phyloP scores from a whole-genome alignment of 805 yeast species.

The Dipodascus geniculatus region DNA sequence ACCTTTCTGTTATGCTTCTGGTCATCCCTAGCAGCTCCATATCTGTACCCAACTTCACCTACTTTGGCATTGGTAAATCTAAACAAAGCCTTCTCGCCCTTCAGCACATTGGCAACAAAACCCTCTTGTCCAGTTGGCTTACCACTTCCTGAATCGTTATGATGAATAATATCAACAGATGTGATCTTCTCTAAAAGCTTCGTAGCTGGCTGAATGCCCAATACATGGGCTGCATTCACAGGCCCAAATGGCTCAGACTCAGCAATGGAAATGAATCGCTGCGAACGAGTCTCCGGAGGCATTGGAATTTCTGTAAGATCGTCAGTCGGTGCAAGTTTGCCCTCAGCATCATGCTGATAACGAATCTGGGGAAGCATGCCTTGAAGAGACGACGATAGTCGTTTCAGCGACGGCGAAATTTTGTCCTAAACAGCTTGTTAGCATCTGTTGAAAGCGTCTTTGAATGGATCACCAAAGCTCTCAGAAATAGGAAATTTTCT shows the following conservation, averaged over 20 bases:
- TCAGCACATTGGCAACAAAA: conserved; percentile 43
- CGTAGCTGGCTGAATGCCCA: conserved; percentile 80
- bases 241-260: conserved; percentile 96
- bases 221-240: conserved; percentile 78
- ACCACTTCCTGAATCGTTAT: conserved; percentile 27
- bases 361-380: conserved; percentile 62
- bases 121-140: conserved; percentile 24
- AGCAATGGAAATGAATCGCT: conserved; percentile 78
- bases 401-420: conserved; percentile 43
- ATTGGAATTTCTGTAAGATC: conserved; percentile 90
- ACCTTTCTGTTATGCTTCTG: conserved; percentile 62
- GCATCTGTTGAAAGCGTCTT: too few species aligned
- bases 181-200: conserved; percentile 61
- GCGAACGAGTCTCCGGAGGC: conserved; percentile 68
- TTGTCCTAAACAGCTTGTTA: conserved; percentile 28
- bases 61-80: conserved; percentile 67
- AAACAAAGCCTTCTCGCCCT: conserved; percentile 63
- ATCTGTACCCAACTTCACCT: conserved; percentile 82
- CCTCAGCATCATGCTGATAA: conserved; percentile 5
- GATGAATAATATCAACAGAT: conserved; percentile 37
- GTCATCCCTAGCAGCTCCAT: conserved; percentile 85
- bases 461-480: too few species aligned
- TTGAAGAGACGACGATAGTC: conserved; percentile 52
- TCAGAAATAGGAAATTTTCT: conserved; percentile 24
- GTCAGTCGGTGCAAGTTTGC: conserved; percentile 35